These are phyloP conservation scores for Penicillium waksmanii DNA, from an alignment of 495 filamentous ascomycete species.

Conservation along the genomic window DNA sequence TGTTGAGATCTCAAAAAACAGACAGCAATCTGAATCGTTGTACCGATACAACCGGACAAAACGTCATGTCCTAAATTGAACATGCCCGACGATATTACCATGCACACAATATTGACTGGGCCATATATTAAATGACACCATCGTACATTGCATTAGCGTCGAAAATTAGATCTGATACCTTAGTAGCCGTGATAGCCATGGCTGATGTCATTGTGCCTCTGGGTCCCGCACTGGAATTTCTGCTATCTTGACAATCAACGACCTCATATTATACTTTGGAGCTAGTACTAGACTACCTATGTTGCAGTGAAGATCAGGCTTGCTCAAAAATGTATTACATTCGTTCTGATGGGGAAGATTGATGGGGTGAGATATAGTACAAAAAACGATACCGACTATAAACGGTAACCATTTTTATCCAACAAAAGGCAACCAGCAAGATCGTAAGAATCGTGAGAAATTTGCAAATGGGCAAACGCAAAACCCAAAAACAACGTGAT, in stretches of 20 bases:
- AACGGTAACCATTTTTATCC: neutral
- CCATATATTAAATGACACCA: constrained; percentile 1
- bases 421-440: neutral
- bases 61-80: neutral
- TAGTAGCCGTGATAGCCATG: neutral
- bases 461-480: neutral
- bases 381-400: neutral
- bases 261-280: neutral
- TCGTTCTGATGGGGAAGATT: neutral
- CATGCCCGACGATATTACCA: neutral
- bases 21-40: no score
- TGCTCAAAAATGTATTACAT: neutral
- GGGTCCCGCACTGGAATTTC: neutral
- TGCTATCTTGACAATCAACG: neutral
- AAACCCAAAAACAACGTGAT: constrained; percentile 1
- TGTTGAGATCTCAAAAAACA: no score
- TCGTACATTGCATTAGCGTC: constrained; percentile 8
- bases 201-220: constrained; percentile 8
- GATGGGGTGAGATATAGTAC: neutral
- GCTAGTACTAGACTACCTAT: no score
- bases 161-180: neutral
- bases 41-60: neutral
- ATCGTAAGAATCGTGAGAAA: constrained; percentile 9
- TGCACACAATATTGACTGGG: neutral
- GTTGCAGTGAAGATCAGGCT: neutral